Base-by-base conservation (phyloP, 1,139 yeast genomes). In the Wickerhamomyces sp. region DNA sequence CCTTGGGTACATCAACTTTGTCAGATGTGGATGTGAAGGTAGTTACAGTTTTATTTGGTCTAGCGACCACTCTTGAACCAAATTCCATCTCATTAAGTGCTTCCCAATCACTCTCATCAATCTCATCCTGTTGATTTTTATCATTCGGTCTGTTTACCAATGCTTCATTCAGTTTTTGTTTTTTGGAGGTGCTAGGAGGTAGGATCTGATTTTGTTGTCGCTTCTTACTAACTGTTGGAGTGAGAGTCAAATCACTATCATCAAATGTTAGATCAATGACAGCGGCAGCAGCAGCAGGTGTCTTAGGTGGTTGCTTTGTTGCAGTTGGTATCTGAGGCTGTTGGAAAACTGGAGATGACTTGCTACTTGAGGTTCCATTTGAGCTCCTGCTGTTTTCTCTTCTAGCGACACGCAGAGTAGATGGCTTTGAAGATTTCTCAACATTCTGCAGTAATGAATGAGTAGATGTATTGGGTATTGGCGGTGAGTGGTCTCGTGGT, bases 211-310 rank as follows among this genome's bases (percentile, higher is more conserved):
- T 15, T 9, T 30, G 34, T 1, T 23, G 30, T 23, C 45, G 42
- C 36, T 49, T 45, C 41, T 42, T 51, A 33, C 40, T 45, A 10
- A 35, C n/a, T 0, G 41, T 15, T 1, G 48, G 34, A 1, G 54
- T 46, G 6, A 49, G 36, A 3, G 34, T 6, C 2, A 6, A 45
- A 1, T 34, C 37, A 3, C 49, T 45, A 27, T 56, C 61, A n/a
- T 58, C 61, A 43, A 53, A 55, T 4, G 62, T 58, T 14, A 58
- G 42, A 43, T 58, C 62, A 23, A 58, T 58, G 3, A 58, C 51
- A 13, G 54, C 53, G 7, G 48, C 43, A 10, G 36, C 30, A 9
- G 40, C 14, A n/a, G 36, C 37, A 5, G 42, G 32, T 6, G 42
- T 41, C 15, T 27, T 30, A 27, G 9, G 35, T 23, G 10, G 14